These are phyloP conservation scores for Prunus mume DNA, from an alignment of 306 rosid genomes.

Conservation along the genomic window DNA sequence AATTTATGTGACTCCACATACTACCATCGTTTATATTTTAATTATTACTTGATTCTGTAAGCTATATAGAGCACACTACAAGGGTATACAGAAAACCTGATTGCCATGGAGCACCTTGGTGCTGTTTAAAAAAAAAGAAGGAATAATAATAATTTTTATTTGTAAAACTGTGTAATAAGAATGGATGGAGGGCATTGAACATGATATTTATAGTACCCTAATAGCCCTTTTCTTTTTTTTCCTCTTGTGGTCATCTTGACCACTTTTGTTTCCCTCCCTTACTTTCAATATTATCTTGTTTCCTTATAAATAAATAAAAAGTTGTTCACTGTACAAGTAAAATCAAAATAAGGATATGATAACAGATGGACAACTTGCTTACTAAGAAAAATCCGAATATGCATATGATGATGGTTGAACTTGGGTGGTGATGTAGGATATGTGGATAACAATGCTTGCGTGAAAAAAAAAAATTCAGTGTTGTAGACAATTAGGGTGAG, in stretches of 20 bases:
- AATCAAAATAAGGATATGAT: neutral
- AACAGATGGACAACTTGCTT: neutral
- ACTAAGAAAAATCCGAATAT: neutral
- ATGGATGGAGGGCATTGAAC: neutral
- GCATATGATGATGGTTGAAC: neutral
- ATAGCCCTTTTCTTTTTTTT: neutral
- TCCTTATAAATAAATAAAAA: neutral
- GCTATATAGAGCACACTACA: neutral
- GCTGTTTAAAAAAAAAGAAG: neutral
- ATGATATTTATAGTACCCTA: neutral
- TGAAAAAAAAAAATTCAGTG: neutral
- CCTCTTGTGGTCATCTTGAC: too few relatives aligned
- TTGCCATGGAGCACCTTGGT: neutral
- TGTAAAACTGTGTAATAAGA: neutral
- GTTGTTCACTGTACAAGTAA: neutral
- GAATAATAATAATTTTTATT: neutral
- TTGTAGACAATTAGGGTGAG: neutral
- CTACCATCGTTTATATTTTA: neutral
- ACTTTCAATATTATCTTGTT: neutral
- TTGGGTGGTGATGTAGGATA: neutral
- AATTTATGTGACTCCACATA: neutral
- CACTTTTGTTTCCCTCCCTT: too few relatives aligned
- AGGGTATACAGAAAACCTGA: neutral
- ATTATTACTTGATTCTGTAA: neutral
- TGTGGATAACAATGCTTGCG: neutral